Conservation (phyloP, 2,329 filamentous ascomycete species). For the Biscogniauxia marginata region DNA sequence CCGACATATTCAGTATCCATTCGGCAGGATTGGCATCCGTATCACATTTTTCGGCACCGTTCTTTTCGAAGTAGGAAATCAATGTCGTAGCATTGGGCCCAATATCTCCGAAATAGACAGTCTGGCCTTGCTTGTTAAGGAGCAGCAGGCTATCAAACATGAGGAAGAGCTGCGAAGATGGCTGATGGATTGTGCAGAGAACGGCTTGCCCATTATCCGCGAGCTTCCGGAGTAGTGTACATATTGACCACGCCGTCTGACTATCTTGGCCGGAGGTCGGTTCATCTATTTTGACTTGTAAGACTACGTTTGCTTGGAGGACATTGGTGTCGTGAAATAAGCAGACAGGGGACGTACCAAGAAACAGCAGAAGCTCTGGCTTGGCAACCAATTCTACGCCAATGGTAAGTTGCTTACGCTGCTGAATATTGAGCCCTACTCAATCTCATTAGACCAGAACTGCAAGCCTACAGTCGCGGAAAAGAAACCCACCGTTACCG, state of each 20-base stretch:
- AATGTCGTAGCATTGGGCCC: constrained; percentile 64
- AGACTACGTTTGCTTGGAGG: neutral
- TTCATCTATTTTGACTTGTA: constrained; percentile 60
- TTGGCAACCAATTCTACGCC: constrained; percentile 89
- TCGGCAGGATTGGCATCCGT: constrained; percentile 72
- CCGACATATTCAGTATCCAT: constrained; percentile 73
- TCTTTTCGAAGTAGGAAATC: constrained; percentile 68
- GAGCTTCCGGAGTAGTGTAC: constrained; percentile 78
- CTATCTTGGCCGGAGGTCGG: constrained; percentile 88
- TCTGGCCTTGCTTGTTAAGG: constrained; percentile 68
- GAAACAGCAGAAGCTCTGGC: constrained; percentile 78
- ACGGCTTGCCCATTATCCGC: constrained; percentile 84
- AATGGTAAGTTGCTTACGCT: constrained; percentile 75
- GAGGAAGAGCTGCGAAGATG: constrained; percentile 87
- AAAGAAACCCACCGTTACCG: constrained; percentile 66
- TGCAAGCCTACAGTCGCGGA: no score
- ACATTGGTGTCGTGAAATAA: neutral
- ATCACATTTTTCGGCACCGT: constrained; percentile 62
- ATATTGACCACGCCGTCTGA: constrained; percentile 87
- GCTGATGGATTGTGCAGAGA: constrained; percentile 91
- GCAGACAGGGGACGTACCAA: constrained; percentile 10
- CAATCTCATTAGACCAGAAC: no score
- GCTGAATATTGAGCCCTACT: constrained; percentile 65
- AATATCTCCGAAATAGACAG: constrained; percentile 76
- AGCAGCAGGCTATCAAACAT: constrained; percentile 78